Evolutionary conservation across 768 basidiomycete species (phyloP).

Genomic region (Asterophora lycoperdoides): DNA sequence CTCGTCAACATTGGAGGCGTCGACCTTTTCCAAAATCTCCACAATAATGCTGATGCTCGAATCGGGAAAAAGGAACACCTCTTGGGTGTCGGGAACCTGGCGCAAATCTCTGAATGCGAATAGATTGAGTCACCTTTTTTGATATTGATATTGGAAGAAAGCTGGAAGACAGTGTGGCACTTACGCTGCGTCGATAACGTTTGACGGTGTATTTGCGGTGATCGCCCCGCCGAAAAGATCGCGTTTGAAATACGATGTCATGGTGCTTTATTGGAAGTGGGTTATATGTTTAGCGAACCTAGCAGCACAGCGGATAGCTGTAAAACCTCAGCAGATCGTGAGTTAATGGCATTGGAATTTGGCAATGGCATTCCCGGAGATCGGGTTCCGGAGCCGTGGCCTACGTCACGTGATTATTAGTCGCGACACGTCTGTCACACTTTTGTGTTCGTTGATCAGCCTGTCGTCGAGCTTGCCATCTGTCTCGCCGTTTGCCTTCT

Average conservation of each 20-base stretch:
- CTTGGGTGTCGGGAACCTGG: conserved; percentile 92
- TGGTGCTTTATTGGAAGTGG: neutral
- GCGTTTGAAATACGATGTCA: conserved; percentile 27
- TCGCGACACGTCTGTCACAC: conserved; percentile 25
- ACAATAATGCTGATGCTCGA: conserved; percentile 74
- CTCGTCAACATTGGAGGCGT: conserved; percentile 46
- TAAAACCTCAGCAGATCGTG: too few relatives aligned
- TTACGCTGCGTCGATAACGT: conserved; percentile 84
- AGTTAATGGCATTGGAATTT: neutral
- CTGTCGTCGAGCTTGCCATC: too few relatives aligned
- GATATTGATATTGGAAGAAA: neutral
- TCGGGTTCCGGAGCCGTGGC: neutral
- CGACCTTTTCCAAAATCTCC: conserved; percentile 78
- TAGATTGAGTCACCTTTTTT: neutral
- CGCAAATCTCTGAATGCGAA: conserved; percentile 44
- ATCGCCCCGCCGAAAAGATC: conserved; percentile 89
- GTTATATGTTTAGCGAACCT: too few relatives aligned
- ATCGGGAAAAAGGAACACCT: conserved; percentile 76
- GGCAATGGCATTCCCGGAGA: too few relatives aligned
- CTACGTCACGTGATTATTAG: conserved; percentile 14
- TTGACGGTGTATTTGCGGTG: conserved; percentile 46
- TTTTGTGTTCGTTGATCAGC: neutral
- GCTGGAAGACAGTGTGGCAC: too few relatives aligned
- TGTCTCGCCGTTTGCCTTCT: too few relatives aligned
- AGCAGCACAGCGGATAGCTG: neutral